Conservation (phyloP, 176 grass and related monocot genomes). For the Paspalum vaginatum region DNA sequence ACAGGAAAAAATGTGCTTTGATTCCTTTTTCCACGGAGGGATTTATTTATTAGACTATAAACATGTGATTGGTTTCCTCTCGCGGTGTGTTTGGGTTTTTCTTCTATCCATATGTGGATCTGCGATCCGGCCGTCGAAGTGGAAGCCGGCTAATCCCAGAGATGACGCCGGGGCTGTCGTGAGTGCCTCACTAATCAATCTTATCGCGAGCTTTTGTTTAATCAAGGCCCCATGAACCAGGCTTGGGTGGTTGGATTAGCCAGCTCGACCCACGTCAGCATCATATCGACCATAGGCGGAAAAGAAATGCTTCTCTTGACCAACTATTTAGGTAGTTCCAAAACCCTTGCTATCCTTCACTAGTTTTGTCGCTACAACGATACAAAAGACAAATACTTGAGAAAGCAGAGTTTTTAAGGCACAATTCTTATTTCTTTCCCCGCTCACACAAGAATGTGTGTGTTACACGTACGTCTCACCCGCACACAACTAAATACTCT, state of each 20-base stretch:
- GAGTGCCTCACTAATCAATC: slow-evolving; percentile 41
- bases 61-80: too few species aligned
- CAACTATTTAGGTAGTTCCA: not conserved
- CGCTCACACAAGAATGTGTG: not conserved
- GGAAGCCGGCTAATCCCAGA: not conserved
- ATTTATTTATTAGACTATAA: too few species aligned
- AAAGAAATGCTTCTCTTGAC: slow-evolving; percentile 2
- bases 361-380: not conserved
- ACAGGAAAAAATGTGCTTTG: too few species aligned
- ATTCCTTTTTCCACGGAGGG: too few species aligned
- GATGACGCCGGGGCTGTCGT: slow-evolving; percentile 31
- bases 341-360: slow-evolving; percentile 39
- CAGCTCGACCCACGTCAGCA: slow-evolving; percentile 44
- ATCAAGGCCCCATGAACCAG: slow-evolving; percentile 1
- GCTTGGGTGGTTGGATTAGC: not conserved
- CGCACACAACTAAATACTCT: not conserved
- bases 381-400: not conserved
- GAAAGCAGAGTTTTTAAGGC: not conserved
- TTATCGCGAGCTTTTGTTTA: slow-evolving; percentile 33
- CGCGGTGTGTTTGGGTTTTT: too few species aligned
- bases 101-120: not conserved
- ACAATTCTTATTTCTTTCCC: not conserved
- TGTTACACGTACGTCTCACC: not conserved
- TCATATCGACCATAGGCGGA: slow-evolving; percentile 18
- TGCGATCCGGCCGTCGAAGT: slow-evolving; percentile 10